Conservation (phyloP, 2,329 filamentous ascomycete species). For the Cercospora beticola region DNA sequence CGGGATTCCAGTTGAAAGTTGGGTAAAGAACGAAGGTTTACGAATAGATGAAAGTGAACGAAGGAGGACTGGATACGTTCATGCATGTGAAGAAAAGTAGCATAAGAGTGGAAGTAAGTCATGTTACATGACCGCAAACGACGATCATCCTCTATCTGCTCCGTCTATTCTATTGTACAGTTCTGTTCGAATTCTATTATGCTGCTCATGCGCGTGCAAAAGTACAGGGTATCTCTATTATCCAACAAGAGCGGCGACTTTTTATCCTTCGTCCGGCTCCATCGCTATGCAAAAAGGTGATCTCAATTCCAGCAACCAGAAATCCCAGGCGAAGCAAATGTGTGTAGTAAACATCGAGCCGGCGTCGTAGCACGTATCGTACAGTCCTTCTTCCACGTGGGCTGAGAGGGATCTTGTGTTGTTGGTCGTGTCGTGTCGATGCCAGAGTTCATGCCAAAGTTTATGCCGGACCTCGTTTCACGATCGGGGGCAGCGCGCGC, state of each 20-base stretch:
- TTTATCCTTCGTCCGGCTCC: neutral
- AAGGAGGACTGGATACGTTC: no score
- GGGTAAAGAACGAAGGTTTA: slow-evolving; percentile 21
- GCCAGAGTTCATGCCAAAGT: no score
- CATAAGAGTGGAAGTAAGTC: no score
- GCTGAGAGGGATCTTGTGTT: neutral
- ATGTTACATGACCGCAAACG: no score
- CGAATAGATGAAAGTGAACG: no score
- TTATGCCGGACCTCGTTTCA: no score
- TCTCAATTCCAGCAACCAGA: neutral
- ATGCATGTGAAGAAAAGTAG: no score
- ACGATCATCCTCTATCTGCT: no score
- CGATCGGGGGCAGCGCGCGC: no score
- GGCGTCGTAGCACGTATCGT: neutral
- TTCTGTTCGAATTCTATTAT: neutral
- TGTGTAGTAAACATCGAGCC: neutral
- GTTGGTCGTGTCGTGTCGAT: neutral
- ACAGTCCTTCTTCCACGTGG: neutral
- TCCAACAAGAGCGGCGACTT: neutral
- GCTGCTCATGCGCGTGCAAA: neutral
- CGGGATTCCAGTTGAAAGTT: slow-evolving; percentile 45
- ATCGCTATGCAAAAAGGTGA: neutral
- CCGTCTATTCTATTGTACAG: neutral
- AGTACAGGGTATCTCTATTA: neutral
- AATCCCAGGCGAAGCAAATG: neutral